These are phyloP conservation scores for Cladorrhinum sp. DNA, from an alignment of 2,329 filamentous ascomycete species.

Conservation along the genomic window DNA sequence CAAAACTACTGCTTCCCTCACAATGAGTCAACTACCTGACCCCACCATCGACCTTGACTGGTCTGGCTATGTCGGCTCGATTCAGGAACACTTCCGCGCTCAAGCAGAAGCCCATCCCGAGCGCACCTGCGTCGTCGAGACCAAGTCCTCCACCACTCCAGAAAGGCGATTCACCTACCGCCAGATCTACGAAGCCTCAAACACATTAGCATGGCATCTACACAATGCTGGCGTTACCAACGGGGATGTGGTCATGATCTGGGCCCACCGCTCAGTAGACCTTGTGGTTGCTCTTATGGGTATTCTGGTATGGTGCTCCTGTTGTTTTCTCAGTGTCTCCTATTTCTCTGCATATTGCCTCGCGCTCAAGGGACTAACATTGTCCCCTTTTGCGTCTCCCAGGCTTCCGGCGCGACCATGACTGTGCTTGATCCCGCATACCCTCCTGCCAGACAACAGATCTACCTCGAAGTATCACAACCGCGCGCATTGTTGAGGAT, in stretches of 20 bases:
- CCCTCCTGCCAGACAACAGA: constrained; percentile 74
- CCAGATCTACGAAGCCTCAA: constrained; percentile 83
- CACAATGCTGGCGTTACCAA: constrained; percentile 67
- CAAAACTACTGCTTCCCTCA: neutral
- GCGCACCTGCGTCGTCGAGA: constrained; percentile 48
- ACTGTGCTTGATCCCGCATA: constrained; percentile 77
- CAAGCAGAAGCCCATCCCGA: constrained; percentile 69
- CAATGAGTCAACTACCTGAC: constrained; percentile 46
- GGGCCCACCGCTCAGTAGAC: constrained; percentile 74
- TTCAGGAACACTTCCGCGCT: constrained; percentile 65
- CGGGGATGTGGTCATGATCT: constrained; percentile 93
- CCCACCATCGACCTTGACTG: constrained; percentile 66
- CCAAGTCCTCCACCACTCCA: constrained; percentile 44
- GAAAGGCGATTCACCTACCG: constrained; percentile 73
- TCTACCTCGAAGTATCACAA: constrained; percentile 69
- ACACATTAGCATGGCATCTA: constrained; percentile 75
- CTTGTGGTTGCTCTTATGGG: constrained; percentile 74
- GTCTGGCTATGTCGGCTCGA: constrained; percentile 56
- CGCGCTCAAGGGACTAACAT: neutral
- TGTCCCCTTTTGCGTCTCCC: constrained; percentile 16
- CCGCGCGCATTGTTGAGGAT: constrained; percentile 69
- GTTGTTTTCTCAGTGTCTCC: neutral
- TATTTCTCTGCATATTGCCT: neutral
- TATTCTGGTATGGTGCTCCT: constrained; percentile 44
- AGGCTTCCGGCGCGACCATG: constrained; percentile 58